Conservation (phyloP, 2,329 filamentous ascomycete genomes). For the Claviceps paspali region DNA sequence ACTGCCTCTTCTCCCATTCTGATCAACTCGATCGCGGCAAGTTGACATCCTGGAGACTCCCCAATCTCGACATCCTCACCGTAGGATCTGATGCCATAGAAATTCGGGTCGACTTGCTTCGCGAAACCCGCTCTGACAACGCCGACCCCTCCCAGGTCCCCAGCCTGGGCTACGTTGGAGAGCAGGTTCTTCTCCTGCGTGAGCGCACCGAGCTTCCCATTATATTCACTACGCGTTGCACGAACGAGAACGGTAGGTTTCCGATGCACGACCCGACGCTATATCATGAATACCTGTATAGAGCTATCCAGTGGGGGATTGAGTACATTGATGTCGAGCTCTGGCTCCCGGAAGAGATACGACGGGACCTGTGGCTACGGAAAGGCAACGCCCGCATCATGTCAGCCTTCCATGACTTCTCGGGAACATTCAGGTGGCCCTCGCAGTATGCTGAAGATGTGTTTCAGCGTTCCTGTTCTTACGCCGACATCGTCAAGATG, state of each 20-base stretch:
- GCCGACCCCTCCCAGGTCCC: slow-evolving; percentile 51
- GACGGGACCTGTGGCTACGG: slow-evolving; percentile 48
- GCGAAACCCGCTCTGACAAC: slow-evolving; percentile 47
- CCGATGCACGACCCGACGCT: slow-evolving; percentile 65
- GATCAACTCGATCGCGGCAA: neutral
- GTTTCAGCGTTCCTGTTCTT: slow-evolving; percentile 55
- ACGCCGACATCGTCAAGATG: slow-evolving; percentile 83
- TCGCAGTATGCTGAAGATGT: slow-evolving; percentile 55
- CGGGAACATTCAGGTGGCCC: slow-evolving; percentile 70
- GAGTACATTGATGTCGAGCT: slow-evolving; percentile 84
- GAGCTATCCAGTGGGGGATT: slow-evolving; percentile 76
- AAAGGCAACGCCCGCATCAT: slow-evolving; percentile 73
- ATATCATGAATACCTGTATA: slow-evolving; percentile 66
- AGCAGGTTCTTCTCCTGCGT: slow-evolving; percentile 71
- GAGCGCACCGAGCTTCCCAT: slow-evolving; percentile 80
- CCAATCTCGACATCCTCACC: slow-evolving; percentile 75
- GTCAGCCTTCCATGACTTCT: slow-evolving; percentile 86
- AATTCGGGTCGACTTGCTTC: slow-evolving; percentile 66
- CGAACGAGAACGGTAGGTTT: slow-evolving; percentile 67
- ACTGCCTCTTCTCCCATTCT: neutral
- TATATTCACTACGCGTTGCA: slow-evolving; percentile 75
- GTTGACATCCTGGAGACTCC: slow-evolving; percentile 25
- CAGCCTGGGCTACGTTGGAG: slow-evolving; percentile 69
- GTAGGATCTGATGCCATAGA: slow-evolving; percentile 79
- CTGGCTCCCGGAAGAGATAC: slow-evolving; percentile 67